A percentile compares a stretch with the other conserved stretches of the same genome.
These are phyloP conservation scores for Zymoseptoria ardabiliae DNA, from an alignment of 2,329 filamentous ascomycete species.

Conservation along the genomic window DNA sequence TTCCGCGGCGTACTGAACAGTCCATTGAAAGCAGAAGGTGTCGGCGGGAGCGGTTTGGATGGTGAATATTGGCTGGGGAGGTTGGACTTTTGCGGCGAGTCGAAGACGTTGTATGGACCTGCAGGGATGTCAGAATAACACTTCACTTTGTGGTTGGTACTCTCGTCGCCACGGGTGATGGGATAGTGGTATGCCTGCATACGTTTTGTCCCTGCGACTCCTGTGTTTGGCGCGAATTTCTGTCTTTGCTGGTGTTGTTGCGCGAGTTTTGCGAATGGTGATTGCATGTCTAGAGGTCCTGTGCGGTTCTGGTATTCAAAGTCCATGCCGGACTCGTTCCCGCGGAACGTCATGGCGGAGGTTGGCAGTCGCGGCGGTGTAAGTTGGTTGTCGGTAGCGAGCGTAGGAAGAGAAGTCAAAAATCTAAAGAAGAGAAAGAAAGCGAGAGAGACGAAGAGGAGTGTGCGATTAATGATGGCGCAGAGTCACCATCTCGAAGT, in stretches of 20 bases:
- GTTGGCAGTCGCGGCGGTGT: not conserved
- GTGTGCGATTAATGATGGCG: not conserved
- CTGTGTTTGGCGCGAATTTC: not conserved
- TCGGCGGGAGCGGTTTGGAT: constrained; percentile 34
- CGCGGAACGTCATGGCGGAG: constrained; percentile 28
- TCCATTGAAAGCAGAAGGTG: constrained; percentile 30
- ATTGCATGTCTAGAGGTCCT: constrained; percentile 40
- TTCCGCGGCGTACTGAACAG: constrained; percentile 34
- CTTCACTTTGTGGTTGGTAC: not conserved
- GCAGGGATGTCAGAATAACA: not conserved
- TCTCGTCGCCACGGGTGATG: not conserved
- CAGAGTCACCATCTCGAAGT: not conserved
- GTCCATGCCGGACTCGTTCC: constrained; percentile 46
- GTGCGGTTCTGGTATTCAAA: constrained; percentile 45
- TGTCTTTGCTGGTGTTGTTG: constrained; percentile 11
- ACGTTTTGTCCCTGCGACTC: not conserved
- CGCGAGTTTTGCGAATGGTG: constrained; percentile 38
- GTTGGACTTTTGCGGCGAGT: constrained; percentile 46
- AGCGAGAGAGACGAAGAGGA: not conserved
- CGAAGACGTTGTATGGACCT: constrained; percentile 30
- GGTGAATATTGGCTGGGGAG: constrained; percentile 35
- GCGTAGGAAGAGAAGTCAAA: not conserved
- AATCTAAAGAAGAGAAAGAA: not conserved
- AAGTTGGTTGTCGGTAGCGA: not conserved
- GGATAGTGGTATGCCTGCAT: not conserved